These are phyloP conservation scores for Candida schatavii DNA, from an alignment of 805 yeast genomes.

Conservation along the genomic window DNA sequence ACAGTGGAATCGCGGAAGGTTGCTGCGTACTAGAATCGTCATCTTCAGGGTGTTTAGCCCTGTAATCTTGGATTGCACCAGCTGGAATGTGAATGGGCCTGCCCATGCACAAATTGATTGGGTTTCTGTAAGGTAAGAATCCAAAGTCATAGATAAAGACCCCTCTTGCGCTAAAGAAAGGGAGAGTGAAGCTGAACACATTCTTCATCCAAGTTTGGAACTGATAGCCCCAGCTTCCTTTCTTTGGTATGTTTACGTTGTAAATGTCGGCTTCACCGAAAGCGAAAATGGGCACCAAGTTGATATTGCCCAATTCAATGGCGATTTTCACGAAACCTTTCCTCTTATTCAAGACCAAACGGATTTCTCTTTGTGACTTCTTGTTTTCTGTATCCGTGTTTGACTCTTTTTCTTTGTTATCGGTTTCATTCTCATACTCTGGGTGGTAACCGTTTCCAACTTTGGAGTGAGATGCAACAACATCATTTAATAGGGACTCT, in stretches of 20 bases:
- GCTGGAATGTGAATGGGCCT: conserved; percentile 59
- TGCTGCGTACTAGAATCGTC: conserved; percentile 9
- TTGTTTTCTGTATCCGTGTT: conserved; percentile 1
- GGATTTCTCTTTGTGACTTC: conserved; percentile 50
- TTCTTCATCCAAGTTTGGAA: conserved; percentile 73
- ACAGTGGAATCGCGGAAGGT: not conserved
- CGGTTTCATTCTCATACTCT: conserved; percentile 10
- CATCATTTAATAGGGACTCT: conserved; percentile 63
- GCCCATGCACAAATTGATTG: conserved; percentile 75
- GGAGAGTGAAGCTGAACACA: conserved; percentile 78
- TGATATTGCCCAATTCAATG: conserved; percentile 69
- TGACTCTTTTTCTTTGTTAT: not conserved
- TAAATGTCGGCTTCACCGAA: conserved; percentile 82
- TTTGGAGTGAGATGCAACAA: conserved; percentile 30
- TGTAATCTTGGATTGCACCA: conserved; percentile 30
- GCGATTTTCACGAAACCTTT: conserved; percentile 91
- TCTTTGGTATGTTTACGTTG: conserved; percentile 39
- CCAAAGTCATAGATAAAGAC: conserved; percentile 92
- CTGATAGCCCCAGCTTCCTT: conserved; percentile 45
- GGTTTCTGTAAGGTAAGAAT: conserved; percentile 77
- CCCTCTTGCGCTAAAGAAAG: conserved; percentile 90
- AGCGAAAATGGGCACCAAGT: conserved; percentile 82
- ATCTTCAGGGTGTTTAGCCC: conserved; percentile 28
- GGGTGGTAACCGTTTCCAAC: conserved; percentile 34
- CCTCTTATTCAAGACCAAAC: conserved; percentile 70